Base-by-base conservation (phyloP, 805 yeast genomes). In the Lachancea mirantina region DNA sequence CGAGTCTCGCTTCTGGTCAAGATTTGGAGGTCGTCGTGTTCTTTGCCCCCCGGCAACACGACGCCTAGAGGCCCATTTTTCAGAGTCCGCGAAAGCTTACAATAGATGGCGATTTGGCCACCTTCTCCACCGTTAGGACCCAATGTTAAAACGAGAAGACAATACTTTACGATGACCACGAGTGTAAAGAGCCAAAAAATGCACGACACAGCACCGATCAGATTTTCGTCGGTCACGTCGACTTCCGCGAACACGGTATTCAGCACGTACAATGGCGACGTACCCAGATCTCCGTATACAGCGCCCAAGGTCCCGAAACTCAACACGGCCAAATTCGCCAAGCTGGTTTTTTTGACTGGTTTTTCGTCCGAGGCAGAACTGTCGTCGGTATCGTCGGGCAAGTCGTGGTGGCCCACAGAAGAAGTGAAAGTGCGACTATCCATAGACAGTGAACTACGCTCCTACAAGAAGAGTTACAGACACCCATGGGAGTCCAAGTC, bases 111-210 rank as follows among this genome's bases (percentile, higher is more conserved):
- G 20, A 75, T 67, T 39, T 72, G 78, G 1, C 81, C 80, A 40
- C 81, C 80, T 47, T 74, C 78, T 28, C 76, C 76, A 28, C 70
- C 64, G 49, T 74, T 72, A 7, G 76, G 74, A 9, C 78, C 81
- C 27, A 62, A 47, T 13, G 46, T 42, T 29, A 74, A 57, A 7
- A 74, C 78, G 75, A 51, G 8, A 24, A 65, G 45, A 10, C 68
- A 57, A 43, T 75, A 75, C 45, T 75, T 75, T 47, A 65, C 28
- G 28, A 74, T 61, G 4, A 73, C 79, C 24, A 75, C 58, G 25
- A 74, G 43, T 2, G 76, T 65, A 47, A 75, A 70, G 3, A 70
- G 38, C 68, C 76, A 75, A 43, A 75, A 73, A 19, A 75, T 65
- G 25, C 71, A 52, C 4, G 78, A 73, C 24, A 62, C 50, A 2